phyloP scores from a whole-genome alignment of 345 rosid genomes.

The Erodium maritimum region DNA sequence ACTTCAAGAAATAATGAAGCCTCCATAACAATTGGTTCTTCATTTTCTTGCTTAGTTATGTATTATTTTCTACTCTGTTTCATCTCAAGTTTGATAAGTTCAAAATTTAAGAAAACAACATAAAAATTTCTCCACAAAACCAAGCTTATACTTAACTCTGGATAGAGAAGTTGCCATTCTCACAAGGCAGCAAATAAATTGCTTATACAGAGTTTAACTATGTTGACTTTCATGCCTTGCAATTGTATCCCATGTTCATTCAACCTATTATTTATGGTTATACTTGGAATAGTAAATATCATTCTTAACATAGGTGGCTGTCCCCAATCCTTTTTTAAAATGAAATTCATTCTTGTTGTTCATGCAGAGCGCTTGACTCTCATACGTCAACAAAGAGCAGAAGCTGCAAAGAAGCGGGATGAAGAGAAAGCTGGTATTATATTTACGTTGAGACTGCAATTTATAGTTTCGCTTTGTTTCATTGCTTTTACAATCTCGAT shows the following conservation, averaged over 20 bases:
- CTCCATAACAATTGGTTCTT: background rate
- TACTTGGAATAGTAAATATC: background rate
- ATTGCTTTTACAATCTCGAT: background rate
- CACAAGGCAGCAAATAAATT: too few relatives aligned
- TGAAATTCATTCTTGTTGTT: background rate
- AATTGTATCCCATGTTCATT: too few relatives aligned
- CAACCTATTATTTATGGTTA: too few relatives aligned
- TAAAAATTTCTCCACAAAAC: too few relatives aligned
- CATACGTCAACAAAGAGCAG: slow-evolving; percentile 79
- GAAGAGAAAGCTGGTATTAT: slow-evolving; percentile 58
- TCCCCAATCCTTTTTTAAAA: background rate
- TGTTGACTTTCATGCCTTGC: too few relatives aligned
- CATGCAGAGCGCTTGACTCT: slow-evolving; percentile 64
- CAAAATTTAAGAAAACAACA: too few relatives aligned
- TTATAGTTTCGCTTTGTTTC: background rate
- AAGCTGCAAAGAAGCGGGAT: slow-evolving; percentile 59
- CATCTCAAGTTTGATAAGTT: background rate
- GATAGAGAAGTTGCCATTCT: too few relatives aligned
- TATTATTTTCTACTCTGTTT: background rate
- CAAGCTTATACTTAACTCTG: too few relatives aligned
- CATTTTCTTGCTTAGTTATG: background rate
- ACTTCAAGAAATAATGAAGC: background rate
- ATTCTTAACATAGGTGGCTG: background rate
- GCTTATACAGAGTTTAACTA: too few relatives aligned
- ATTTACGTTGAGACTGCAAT: background rate